Conservation (phyloP, 2,329 filamentous ascomycete species). For the Calonectria pseudoturangicola region DNA sequence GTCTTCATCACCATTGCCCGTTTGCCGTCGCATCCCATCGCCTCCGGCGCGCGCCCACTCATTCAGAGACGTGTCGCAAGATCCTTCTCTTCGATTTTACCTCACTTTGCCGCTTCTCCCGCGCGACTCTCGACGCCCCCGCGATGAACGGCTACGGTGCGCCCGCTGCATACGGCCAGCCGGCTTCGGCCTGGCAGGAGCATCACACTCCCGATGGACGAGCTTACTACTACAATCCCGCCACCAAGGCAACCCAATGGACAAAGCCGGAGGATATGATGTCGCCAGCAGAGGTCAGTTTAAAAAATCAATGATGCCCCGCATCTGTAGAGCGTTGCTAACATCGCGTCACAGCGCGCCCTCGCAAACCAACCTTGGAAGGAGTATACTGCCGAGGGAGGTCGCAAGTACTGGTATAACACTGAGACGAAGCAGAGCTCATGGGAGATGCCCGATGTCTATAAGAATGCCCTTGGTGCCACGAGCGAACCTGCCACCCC, state of each 20-base stretch:
- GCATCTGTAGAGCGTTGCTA: constrained; percentile 33
- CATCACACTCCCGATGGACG: constrained; percentile 87
- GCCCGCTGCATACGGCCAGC: constrained; percentile 68
- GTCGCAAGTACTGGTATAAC: constrained; percentile 96
- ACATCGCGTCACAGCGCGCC: constrained; percentile 75
- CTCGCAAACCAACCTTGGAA: constrained; percentile 92
- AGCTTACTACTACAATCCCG: constrained; percentile 91
- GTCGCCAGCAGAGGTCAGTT: constrained; percentile 83
- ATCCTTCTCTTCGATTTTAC: background rate
- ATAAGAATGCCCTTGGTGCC: constrained; percentile 83
- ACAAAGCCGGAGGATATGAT: constrained; percentile 93
- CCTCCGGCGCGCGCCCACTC: constrained; percentile 27
- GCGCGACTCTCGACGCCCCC: constrained; percentile 22
- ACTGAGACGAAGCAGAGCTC: constrained; percentile 92
- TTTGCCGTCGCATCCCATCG: constrained; percentile 29
- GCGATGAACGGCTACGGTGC: constrained; percentile 76
- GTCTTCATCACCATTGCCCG: constrained; percentile 39
- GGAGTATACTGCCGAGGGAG: constrained; percentile 90
- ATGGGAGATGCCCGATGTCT: constrained; percentile 93
- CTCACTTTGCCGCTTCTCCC: background rate
- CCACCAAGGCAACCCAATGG: constrained; percentile 94
- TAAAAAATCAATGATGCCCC: background rate
- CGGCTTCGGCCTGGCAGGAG: constrained; percentile 83
- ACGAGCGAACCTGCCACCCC: constrained; percentile 67
- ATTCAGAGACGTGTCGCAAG: constrained; percentile 37